Base-by-base conservation (phyloP, 2,329 filamentous ascomycete genomes). In the Microdochium nivale region DNA sequence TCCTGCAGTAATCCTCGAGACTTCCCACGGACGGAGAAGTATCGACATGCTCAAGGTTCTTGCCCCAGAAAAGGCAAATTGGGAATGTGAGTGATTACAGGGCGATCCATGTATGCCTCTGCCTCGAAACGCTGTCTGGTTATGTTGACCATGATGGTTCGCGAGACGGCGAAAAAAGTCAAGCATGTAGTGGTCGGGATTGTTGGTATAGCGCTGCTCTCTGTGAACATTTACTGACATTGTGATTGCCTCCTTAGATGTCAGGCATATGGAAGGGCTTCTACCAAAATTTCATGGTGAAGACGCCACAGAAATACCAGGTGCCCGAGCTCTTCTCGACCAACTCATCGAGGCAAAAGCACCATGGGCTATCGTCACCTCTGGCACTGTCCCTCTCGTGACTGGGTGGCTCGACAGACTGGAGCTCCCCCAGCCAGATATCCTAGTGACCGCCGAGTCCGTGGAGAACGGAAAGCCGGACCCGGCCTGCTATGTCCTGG, bases 361-460 rank as follows among this genome's bases (percentile, higher is more conserved):
- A 3, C 85, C 84, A 51, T 97, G 92, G 94, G 88, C 89, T 49
- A 95, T 97, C 59, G 91, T 91, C 53, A 87, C 83, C 0, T 90
- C 86, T 1, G 88, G 87, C 43, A 88, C 86, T 2, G 65, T 71
- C 50, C 82, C 74, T 55, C 78, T 92, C 11, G 80, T 90, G 7
- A 74, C 73, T 48, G 88, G 87, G 56, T 92, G 88, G 88, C 77
- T 91, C 47, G 70, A 77, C 35, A 80, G 83, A 30, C 75, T 90
- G 53, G 69, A 76, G 35, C 78, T 92, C 50, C 80, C 86, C 14
- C 72, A 71, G 37, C 88, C 87, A 1, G 72, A 79, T 56, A 76
- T 83, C 60, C 74, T 91, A 49, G 79, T 92, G 55, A 84, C 86
- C 7, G 88, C 87, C 49, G 87, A 91, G 71, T 87, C 87, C 35